Evolutionary conservation across 1,284 basidiomycete genomes (phyloP).

Genomic region (Trichosporon inkin): DNA sequence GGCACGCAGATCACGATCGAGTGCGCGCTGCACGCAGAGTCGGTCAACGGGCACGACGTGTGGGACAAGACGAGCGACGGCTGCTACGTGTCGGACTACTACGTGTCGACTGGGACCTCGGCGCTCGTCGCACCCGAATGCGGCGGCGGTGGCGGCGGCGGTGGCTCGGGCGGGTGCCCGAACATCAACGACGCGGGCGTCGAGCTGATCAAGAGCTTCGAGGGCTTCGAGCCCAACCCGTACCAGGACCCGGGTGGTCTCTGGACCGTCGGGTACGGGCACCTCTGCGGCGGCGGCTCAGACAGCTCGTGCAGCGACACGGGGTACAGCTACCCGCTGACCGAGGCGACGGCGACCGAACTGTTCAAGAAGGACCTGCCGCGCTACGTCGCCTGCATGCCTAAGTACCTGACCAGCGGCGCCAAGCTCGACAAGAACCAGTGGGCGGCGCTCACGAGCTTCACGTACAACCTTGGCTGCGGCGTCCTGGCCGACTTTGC

Average conservation of each 20-base stretch:
- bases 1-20: neutral
- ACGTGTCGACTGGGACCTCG: constrained; percentile 1
- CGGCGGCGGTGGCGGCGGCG: neutral
- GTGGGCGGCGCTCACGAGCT: constrained; percentile 4
- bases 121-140: neutral
- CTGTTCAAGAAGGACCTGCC: constrained; percentile 4
- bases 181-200: constrained; percentile 10
- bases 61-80: constrained; percentile 13
- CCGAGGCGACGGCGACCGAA: neutral
- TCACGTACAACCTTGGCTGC: constrained; percentile 7
- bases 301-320: neutral
- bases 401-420: neutral
- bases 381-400: constrained; percentile 1
- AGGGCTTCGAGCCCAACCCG: constrained; percentile 5
- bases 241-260: constrained; percentile 1
- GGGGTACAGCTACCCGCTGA: constrained; percentile 7
- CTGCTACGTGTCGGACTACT: constrained; percentile 14
- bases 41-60: neutral
- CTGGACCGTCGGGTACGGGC: constrained; percentile 12
- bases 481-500: neutral
- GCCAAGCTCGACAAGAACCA: constrained; percentile 10
- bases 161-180: neutral
- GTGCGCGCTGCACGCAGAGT: constrained; percentile 4
- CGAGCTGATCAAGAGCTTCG: constrained; percentile 11
- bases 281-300: constrained; percentile 4